These are phyloP conservation scores for Crucihimalaya himalaica DNA, from an alignment of 345 rosid genomes.

Conservation along the genomic window DNA sequence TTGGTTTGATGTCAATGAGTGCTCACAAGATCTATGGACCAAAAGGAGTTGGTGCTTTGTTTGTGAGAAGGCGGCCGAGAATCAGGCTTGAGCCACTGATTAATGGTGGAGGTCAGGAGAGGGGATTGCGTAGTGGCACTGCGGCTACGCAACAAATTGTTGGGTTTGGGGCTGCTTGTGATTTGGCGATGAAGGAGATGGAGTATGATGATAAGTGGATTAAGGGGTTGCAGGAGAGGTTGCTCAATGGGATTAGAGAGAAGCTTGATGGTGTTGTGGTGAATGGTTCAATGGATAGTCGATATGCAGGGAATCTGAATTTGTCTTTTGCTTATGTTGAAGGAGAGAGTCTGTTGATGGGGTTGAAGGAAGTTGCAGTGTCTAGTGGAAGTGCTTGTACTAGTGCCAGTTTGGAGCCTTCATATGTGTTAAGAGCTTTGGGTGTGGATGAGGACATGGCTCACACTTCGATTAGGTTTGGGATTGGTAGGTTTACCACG, in stretches of 20 bases:
- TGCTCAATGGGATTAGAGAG: constrained; percentile 66
- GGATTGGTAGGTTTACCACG: constrained; percentile 93
- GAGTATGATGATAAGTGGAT: constrained; percentile 78
- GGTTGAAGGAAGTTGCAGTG: constrained; percentile 94
- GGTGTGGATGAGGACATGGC: constrained; percentile 99
- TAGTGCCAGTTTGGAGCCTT: constrained; percentile 97
- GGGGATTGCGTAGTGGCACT: constrained; percentile 95
- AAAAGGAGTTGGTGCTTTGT: constrained; percentile 91
- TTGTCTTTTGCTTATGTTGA: constrained; percentile 93
- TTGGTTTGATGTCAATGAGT: constrained; percentile 89
- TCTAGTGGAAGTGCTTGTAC: constrained; percentile 99
- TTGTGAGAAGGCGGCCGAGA: constrained; percentile 78
- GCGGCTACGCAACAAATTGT: constrained; percentile 82
- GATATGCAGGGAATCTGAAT: constrained; percentile 85
- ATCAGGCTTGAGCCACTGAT: constrained; percentile 87
- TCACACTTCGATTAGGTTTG: constrained; percentile 93
- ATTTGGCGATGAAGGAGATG: constrained; percentile 86
- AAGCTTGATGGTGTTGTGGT: constrained; percentile 86
- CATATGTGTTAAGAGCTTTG: constrained; percentile 89
- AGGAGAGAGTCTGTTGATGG: constrained; percentile 98
- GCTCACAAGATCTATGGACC: constrained; percentile 95
- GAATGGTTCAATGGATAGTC: constrained; percentile 79
- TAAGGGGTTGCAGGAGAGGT: constrained; percentile 61
- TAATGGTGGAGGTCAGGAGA: constrained; percentile 99
- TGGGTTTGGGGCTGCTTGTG: constrained; percentile 93